phyloP scores from a whole-genome alignment of 768 basidiomycete species.

The Hericium erinaceus region DNA sequence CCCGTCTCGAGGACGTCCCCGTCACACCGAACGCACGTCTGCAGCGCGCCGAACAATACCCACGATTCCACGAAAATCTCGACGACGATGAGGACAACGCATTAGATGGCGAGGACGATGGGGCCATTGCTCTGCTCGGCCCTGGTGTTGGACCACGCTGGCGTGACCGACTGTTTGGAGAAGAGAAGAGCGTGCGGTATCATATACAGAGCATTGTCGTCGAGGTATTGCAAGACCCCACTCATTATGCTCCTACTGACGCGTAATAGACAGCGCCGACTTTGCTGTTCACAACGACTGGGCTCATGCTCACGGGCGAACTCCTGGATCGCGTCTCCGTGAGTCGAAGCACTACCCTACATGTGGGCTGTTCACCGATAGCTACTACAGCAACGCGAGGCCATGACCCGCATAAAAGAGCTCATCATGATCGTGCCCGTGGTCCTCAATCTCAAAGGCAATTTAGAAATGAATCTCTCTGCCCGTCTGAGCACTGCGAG shows the following conservation, averaged over 20 bases:
- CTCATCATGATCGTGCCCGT: slow-evolving; percentile 96
- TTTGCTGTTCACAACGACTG: slow-evolving; percentile 72
- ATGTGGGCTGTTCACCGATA: neutral
- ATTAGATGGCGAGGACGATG: slow-evolving; percentile 29
- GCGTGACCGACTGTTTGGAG: slow-evolving; percentile 16
- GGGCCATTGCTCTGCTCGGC: slow-evolving; percentile 36
- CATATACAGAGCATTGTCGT: slow-evolving; percentile 56
- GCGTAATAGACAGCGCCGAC: slow-evolving; percentile 70
- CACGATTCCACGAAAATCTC: slow-evolving; percentile 4
- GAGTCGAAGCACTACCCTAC: slow-evolving; percentile 4
- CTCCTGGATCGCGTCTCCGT: slow-evolving; percentile 83
- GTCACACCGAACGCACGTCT: slow-evolving; percentile 17
- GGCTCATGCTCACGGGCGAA: slow-evolving; percentile 85
- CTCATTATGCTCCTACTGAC: slow-evolving; percentile 1
- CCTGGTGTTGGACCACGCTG: slow-evolving; percentile 21
- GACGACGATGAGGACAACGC: slow-evolving; percentile 11
- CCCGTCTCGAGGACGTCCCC: slow-evolving; percentile 19
- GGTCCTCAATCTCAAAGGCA: slow-evolving; percentile 92
- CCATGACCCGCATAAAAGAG: slow-evolving; percentile 86
- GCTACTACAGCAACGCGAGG: slow-evolving; percentile 62
- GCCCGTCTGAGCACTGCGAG: slow-evolving; percentile 92
- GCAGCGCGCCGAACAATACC: neutral
- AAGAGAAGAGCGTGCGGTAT: slow-evolving; percentile 31
- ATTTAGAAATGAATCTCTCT: slow-evolving; percentile 97
- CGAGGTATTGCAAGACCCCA: slow-evolving; percentile 39